phyloP scores from a whole-genome alignment of 2,329 filamentous ascomycete species.

The Hortaea sp. region DNA sequence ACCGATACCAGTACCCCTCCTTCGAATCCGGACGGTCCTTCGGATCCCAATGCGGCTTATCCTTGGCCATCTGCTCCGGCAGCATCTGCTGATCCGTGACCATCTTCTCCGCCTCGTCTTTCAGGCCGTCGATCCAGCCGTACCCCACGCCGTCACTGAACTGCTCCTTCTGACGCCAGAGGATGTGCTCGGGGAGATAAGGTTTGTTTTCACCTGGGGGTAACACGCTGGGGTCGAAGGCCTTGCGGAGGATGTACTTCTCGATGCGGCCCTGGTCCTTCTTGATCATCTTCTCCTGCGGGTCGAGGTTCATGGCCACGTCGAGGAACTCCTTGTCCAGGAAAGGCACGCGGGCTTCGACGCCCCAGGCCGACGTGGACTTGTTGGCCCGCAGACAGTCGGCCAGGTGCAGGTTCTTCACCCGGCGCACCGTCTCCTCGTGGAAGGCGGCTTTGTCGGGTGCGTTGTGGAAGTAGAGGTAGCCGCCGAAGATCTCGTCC shows the following conservation, averaged over 20 bases:
- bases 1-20: slow-evolving; percentile 98
- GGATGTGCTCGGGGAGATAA: slow-evolving; percentile 91
- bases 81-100: slow-evolving; percentile 92
- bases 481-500: slow-evolving; percentile 97
- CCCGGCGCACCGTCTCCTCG: slow-evolving; percentile 82
- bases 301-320: slow-evolving; percentile 85
- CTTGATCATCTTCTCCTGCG: slow-evolving; percentile 90
- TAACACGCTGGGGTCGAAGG: slow-evolving; percentile 87
- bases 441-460: slow-evolving; percentile 90
- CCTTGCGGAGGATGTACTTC: slow-evolving; percentile 97
- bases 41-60: slow-evolving; percentile 84
- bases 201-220: slow-evolving; percentile 54
- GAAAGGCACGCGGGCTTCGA: slow-evolving; percentile 96
- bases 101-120: slow-evolving; percentile 81
- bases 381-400: slow-evolving; percentile 98
- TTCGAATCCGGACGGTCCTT: slow-evolving; percentile 87
- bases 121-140: slow-evolving; percentile 96
- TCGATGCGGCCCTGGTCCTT: slow-evolving; percentile 57
- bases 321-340: slow-evolving; percentile 96
- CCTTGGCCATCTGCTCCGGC: slow-evolving; percentile 54
- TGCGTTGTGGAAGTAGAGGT: slow-evolving; percentile 95
- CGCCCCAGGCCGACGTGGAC: slow-evolving; percentile 94
- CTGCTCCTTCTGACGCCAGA: slow-evolving; percentile 99
- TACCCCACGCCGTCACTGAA: slow-evolving; percentile 97
- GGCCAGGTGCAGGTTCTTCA: slow-evolving; percentile 94